Evolutionary conservation across 2,329 filamentous ascomycete genomes (phyloP), one percentile per base, ranked within the genome.

Genomic region (Hypocrella siamensis): DNA sequence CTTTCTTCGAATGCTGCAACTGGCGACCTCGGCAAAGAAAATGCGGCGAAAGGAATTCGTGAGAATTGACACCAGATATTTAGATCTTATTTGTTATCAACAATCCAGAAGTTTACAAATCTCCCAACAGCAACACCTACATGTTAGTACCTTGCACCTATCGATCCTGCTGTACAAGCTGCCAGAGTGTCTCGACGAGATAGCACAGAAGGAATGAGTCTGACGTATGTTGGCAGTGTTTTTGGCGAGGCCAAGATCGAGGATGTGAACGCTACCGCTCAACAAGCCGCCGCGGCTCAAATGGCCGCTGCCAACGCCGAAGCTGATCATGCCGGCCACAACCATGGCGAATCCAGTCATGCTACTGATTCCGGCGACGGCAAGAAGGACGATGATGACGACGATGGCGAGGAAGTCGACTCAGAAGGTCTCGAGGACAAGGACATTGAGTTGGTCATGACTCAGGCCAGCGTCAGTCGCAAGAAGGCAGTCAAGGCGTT

Each of bases 211-310:
- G 27, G 34, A 10, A 9, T 3, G 14, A 14, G 14, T 6, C 28
- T 24, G 19, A 31, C 21, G 4, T 25, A 11, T 30, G 5, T 11
- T 16, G 15, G 36, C 48, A 94, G 88, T 65, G 92, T 96, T 63
- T 98, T 98, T 58, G 90, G 90, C 61, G 92, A 98, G 73, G 90
- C 92, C 57, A 98, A 98, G 82, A 96, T 98, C 46, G 90, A 98
- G 75, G 92, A 98, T 64, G 73, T 96, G 53, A 98, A 96, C 79
- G 92, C 90, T 51, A 83, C 88, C 57, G 88, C 88, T 52, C 90
- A 96, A 70, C 83, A 88, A 51, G 84, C 44, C 25, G 44, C 82
- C 46, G 90, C 90, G 49, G 88, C 88, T 49, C 86, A 94, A 67
- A 82, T 98, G 48, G 85, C 85, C 49, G 77, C 76, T 51, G 70